Conservation (phyloP, 148 eudicot genomes). For the Amaranthus palmeri region DNA sequence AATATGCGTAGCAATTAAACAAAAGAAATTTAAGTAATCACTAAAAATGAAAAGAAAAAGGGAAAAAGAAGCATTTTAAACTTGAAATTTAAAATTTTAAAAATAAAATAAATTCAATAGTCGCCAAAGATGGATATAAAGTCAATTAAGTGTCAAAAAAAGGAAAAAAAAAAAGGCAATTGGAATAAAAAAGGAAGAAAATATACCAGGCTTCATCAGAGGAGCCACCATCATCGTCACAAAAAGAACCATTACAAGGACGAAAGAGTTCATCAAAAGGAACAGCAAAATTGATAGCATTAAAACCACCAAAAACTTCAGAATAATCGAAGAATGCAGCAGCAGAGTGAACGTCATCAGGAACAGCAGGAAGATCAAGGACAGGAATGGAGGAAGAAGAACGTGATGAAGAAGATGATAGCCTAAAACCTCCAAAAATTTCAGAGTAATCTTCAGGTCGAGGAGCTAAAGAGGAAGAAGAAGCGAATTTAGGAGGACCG, state of each 20-base stretch:
- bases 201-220: constrained; percentile 70
- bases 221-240: constrained; percentile 26
- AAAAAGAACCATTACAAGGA: constrained; percentile 30
- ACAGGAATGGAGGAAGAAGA: constrained; percentile 65
- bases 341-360: constrained; percentile 26
- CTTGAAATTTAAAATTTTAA: not conserved
- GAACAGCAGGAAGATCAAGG: constrained; percentile 66
- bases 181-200: not conserved
- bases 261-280: constrained; percentile 50
- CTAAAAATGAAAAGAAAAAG: not conserved
- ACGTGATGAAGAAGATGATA: constrained; percentile 32
- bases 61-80: not conserved
- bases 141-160: not conserved
- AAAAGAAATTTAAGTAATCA: not conserved
- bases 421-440: constrained; percentile 67
- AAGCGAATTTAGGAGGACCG: constrained; percentile 50
- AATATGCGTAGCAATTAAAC: not conserved
- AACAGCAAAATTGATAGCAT: constrained; percentile 40
- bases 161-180: not conserved
- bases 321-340: constrained; percentile 48
- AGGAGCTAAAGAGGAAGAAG: constrained; percentile 47
- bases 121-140: no score
- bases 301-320: constrained; percentile 62
- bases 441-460: constrained; percentile 74
- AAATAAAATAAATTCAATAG: not conserved